A percentile compares a stretch with the other conserved stretches of the same genome.
phyloP scores from a whole-genome alignment of 257 asterid species.

The Scutellaria barbata region DNA sequence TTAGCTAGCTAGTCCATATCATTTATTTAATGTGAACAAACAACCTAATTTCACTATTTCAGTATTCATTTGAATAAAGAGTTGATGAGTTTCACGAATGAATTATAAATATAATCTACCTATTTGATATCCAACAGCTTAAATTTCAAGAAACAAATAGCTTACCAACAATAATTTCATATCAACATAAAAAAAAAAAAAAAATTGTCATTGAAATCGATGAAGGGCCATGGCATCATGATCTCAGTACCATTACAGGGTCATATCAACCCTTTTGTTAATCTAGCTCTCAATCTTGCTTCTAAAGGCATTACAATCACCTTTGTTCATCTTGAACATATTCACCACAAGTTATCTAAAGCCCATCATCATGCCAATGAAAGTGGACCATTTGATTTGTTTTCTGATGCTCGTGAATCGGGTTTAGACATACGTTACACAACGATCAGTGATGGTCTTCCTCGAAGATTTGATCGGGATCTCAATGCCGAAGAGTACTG shows the following conservation, averaged over 20 bases:
- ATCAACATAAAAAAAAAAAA: no score
- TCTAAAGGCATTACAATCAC: conserved; percentile 55
- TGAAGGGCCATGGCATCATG: conserved; percentile 36
- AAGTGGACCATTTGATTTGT: neutral
- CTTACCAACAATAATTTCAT: no score
- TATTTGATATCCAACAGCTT: no score
- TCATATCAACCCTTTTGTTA: conserved; percentile 44
- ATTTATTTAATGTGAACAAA: no score
- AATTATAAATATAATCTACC: no score
- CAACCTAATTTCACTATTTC: no score
- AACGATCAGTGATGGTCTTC: conserved; percentile 52
- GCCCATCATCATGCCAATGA: neutral
- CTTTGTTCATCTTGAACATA: conserved; percentile 33
- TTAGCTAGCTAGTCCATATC: no score
- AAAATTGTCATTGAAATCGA: no score
- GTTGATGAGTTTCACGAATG: no score
- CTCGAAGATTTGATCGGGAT: conserved; percentile 43
- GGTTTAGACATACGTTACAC: conserved; percentile 61
- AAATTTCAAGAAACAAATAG: no score
- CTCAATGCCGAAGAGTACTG: conserved; percentile 31
- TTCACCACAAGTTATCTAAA: conserved; percentile 29
- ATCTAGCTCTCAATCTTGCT: conserved; percentile 12
- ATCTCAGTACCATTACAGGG: conserved; percentile 42
- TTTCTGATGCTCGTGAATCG: conserved; percentile 42
- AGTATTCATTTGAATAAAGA: no score